Evolutionary conservation across 1,284 basidiomycete genomes (phyloP).

Genomic region (Entoloma clypeatum): DNA sequence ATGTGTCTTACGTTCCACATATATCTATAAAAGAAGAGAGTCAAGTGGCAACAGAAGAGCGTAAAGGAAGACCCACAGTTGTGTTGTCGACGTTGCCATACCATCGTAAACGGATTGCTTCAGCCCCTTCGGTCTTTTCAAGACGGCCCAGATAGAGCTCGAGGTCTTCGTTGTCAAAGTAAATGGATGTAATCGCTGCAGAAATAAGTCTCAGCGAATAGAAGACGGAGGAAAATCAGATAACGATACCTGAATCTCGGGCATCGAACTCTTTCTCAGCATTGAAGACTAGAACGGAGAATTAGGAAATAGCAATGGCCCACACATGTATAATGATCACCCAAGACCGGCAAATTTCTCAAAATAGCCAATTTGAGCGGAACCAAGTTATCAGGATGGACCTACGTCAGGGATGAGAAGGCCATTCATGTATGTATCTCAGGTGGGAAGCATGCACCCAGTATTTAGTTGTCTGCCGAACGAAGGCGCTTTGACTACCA

Average conservation of each 20-base stretch:
- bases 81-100: conserved; percentile 90
- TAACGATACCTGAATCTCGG: conserved; percentile 73
- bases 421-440: neutral
- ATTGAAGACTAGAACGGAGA: conserved; percentile 79
- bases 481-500: conserved; percentile 94
- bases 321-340: conserved; percentile 38
- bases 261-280: conserved; percentile 90
- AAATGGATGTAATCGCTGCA: conserved; percentile 81
- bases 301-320: neutral
- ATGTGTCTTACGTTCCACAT: conserved; percentile 98
- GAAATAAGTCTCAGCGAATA: no score
- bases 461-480: conserved; percentile 97
- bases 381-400: conserved; percentile 93
- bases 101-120: conserved; percentile 95
- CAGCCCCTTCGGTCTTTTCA: conserved; percentile 98
- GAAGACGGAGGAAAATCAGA: conserved; percentile 2
- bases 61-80: conserved; percentile 46
- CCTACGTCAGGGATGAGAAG: conserved; percentile 36
- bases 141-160: conserved; percentile 97
- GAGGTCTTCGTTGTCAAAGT: conserved; percentile 93
- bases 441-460: conserved; percentile 61
- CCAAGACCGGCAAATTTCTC: conserved; percentile 88
- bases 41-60: conserved; percentile 1
- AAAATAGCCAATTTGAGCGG: conserved; percentile 95
- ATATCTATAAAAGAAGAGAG: conserved; percentile 65